Base-by-base conservation (phyloP, 768 basidiomycete genomes). In the Tulasnella sp. region DNA sequence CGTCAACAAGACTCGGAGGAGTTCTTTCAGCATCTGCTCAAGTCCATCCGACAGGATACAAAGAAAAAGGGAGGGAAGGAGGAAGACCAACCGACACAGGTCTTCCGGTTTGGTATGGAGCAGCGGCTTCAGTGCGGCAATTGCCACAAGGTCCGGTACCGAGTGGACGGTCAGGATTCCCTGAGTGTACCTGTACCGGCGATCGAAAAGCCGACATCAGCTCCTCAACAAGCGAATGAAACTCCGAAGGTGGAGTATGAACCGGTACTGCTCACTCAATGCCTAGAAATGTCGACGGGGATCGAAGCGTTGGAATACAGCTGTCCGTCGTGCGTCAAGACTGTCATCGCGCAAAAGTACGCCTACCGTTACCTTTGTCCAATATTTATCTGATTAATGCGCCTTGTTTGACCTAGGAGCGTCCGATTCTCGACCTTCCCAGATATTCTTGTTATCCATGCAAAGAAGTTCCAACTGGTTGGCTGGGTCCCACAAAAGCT, bases 401-500 rank as follows among this genome's bases (percentile, higher is more conserved):
- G 56, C 32, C 48, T 47, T 44, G 23, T 3, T n/a, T 58, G 47
- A 17, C 19, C 29, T 65, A 92, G 90, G 69, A 83, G 82, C 61
- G 78, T 80, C 15, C 80, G 78, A 29, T 88, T 98, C 65, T 80
- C 87, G 0, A 86, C 88, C 1, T 90, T 95, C 76, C 96, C 96
- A 0, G 79, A 92, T 10, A 81, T 91, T 1, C 77, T 98, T 0
- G 83, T 95, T 7, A 71, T 99, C 1, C 94, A 96, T 64, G 85
- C 91, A 44, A 89, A 88, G 68, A 95, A 95, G 66, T 97, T 96
- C 75, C 88, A 93, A 70, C 79, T 95, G 3, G 85, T 92, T 43
- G 91, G 92, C 65, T 98, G 96, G 96, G 90, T 99, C 1, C 96
- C 96, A 0, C 79, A 85, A 2, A 99, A 99, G 72, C 77, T 98